phyloP scores from a whole-genome alignment of 2,329 filamentous ascomycete genomes.

The Trichoderma gracile region DNA sequence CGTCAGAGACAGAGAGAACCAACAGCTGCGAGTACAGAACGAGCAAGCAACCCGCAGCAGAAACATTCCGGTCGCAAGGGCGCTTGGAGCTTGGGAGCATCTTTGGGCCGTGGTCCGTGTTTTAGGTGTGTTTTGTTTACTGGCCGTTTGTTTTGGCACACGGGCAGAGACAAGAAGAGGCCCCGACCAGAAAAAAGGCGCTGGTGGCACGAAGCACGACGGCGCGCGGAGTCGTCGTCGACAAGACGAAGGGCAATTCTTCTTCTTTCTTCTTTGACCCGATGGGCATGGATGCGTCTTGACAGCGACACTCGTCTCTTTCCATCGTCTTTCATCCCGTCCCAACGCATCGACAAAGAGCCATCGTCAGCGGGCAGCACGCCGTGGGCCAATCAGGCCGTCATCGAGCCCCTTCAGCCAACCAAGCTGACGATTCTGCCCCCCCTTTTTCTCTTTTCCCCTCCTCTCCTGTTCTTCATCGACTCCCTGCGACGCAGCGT shows the following conservation, averaged over 20 bases:
- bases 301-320: not conserved
- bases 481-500: not conserved
- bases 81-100: not conserved
- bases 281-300: slow-evolving; percentile 1
- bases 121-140: slow-evolving; percentile 12
- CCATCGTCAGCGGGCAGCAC: not conserved
- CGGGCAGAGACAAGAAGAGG: no score
- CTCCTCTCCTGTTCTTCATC: not conserved
- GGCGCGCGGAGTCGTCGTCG: slow-evolving; percentile 2
- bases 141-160: slow-evolving; percentile 1
- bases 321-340: not conserved
- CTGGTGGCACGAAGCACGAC: slow-evolving; percentile 1
- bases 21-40: not conserved
- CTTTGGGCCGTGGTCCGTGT: not conserved
- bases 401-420: not conserved
- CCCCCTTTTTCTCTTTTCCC: not conserved
- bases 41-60: not conserved
- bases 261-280: not conserved
- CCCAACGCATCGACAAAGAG: not conserved
- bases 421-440: no score
- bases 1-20: not conserved
- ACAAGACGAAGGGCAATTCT: not conserved
- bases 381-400: not conserved
- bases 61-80: slow-evolving; percentile 7
- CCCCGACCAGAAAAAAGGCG: not conserved